Percentiles rank a stretch among this genome's conserved stretches.
These are phyloP conservation scores for Fusarium compactum DNA, from an alignment of 2,329 filamentous ascomycete species.

Conservation along the genomic window DNA sequence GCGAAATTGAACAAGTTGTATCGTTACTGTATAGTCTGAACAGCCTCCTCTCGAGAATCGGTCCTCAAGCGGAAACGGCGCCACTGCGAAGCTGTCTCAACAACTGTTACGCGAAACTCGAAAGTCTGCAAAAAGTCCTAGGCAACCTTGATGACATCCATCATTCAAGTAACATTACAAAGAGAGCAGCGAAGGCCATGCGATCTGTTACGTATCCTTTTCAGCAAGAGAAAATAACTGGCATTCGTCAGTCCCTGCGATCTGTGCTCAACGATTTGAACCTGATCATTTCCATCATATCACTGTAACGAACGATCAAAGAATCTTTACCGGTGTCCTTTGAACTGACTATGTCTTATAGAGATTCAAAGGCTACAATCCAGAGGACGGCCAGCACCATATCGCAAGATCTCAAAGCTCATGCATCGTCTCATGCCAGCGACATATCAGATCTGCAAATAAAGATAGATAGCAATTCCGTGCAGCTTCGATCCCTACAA, in stretches of 20 bases:
- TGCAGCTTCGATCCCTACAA: neutral
- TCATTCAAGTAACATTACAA: neutral
- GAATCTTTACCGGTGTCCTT: too few relatives aligned
- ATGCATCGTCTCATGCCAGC: fast-evolving
- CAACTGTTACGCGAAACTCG: neutral
- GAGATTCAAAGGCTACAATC: neutral
- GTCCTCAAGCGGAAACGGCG: fast-evolving
- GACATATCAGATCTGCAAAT: fast-evolving
- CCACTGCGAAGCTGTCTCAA: neutral
- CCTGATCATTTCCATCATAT: neutral
- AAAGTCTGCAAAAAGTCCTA: neutral
- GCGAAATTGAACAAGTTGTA: neutral
- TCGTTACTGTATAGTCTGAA: neutral
- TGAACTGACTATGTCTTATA: too few relatives aligned
- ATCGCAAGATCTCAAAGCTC: neutral
- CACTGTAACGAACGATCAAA: too few relatives aligned
- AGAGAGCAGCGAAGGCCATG: neutral
- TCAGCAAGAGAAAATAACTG: neutral
- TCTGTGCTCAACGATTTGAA: neutral
- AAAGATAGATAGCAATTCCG: neutral
- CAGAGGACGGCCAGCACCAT: neutral
- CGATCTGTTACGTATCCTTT: neutral
- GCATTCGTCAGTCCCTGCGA: neutral
- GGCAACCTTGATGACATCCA: neutral
- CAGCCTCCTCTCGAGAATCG: fast-evolving